These are phyloP conservation scores for Apium graveolens DNA, from an alignment of 129 eudicot species.

Conservation along the genomic window DNA sequence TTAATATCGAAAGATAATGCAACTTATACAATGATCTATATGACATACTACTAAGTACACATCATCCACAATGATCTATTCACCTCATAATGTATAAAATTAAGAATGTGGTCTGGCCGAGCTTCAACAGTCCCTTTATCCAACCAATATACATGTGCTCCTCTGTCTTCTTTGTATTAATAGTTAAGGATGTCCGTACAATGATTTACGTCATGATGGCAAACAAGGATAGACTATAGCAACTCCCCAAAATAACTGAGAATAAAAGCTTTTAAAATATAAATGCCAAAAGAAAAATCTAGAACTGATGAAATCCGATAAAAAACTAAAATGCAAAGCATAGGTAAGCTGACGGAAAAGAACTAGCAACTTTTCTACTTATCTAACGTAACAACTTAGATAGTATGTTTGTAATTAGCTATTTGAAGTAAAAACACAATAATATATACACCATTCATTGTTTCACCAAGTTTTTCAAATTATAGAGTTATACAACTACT, in stretches of 20 bases:
- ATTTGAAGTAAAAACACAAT: neutral
- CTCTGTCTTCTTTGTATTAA: constrained; percentile 72
- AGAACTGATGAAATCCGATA: neutral
- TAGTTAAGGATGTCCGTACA: constrained; percentile 38
- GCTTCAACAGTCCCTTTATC: constrained; percentile 53
- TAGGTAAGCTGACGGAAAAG: neutral
- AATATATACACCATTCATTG: neutral
- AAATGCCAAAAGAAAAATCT: neutral
- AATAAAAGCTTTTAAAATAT: neutral
- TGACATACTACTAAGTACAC: neutral
- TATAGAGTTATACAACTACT: neutral
- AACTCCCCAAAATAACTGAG: neutral
- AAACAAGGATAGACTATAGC: neutral
- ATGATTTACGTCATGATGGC: neutral
- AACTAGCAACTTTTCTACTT: neutral
- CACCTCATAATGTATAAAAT: constrained; percentile 95
- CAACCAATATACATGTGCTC: constrained; percentile 79
- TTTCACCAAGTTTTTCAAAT: neutral
- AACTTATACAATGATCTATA: neutral
- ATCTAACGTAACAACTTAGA: neutral
- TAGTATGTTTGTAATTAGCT: neutral
- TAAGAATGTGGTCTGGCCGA: constrained; percentile 82
- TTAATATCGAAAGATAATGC: neutral
- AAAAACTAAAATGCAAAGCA: neutral
- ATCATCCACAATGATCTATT: constrained; percentile 8